Evolutionary conservation across 1,139 yeast species (phyloP).

Genomic region (Yamadazyma atmosphaerica): DNA sequence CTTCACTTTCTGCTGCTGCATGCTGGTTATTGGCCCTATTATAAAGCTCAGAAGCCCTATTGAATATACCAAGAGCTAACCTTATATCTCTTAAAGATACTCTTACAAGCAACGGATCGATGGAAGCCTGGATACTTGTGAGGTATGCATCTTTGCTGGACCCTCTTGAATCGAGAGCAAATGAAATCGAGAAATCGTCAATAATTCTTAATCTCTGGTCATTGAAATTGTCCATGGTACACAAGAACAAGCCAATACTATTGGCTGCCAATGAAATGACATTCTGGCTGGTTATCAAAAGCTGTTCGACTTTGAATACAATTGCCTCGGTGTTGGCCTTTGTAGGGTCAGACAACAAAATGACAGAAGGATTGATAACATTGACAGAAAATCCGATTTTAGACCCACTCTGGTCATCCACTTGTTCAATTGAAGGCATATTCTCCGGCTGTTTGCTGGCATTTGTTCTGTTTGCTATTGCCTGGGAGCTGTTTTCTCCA

Average conservation of each 20-base stretch:
- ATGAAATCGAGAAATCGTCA: constrained; percentile 84
- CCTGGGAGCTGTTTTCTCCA: neutral
- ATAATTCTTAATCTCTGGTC: constrained; percentile 66
- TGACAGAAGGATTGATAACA: constrained; percentile 75
- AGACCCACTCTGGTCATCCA: neutral
- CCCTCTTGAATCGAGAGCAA: constrained; percentile 71
- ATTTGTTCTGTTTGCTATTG: neutral
- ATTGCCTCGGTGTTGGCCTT: constrained; percentile 76
- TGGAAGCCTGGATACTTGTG: constrained; percentile 65
- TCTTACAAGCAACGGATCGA: constrained; percentile 80
- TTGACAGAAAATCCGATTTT: constrained; percentile 61
- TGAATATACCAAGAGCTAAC: constrained; percentile 71
- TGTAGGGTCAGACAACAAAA: constrained; percentile 79
- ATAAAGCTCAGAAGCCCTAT: constrained; percentile 65
- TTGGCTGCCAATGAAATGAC: constrained; percentile 66
- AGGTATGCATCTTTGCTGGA: constrained; percentile 57
- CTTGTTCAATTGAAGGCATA: neutral
- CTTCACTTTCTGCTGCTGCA: constrained; percentile 20
- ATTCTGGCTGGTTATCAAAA: constrained; percentile 69
- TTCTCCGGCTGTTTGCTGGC: neutral
- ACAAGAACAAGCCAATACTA: constrained; percentile 84
- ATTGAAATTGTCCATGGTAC: constrained; percentile 68
- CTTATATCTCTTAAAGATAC: constrained; percentile 85
- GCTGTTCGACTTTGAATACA: constrained; percentile 83
- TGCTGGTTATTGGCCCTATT: constrained; percentile 27